phyloP scores from a whole-genome alignment of 805 yeast species.

The Saccharomycopsis capsularis region DNA sequence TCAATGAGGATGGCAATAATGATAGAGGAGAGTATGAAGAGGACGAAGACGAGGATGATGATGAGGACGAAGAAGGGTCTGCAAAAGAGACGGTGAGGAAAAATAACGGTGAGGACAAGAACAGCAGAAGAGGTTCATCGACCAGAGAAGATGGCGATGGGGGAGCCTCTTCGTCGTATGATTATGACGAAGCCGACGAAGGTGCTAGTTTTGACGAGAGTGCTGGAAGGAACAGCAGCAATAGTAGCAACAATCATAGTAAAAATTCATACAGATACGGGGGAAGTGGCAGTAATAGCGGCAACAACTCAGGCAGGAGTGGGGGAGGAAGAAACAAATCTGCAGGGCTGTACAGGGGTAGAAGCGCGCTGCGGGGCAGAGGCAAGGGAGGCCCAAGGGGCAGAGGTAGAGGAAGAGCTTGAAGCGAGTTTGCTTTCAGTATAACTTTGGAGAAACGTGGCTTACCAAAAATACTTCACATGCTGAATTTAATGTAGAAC shows the following conservation, averaged over 20 bases:
- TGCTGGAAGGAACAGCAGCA: background rate
- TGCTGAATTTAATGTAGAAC: too few relatives aligned
- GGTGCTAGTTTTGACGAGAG: background rate
- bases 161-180: too few relatives aligned
- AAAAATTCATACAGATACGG: background rate
- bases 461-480: too few relatives aligned
- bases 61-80: constrained; percentile 2
- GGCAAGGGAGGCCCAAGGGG: constrained; percentile 3
- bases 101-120: too few relatives aligned
- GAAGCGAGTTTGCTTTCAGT: too few relatives aligned
- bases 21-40: background rate
- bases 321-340: too few relatives aligned
- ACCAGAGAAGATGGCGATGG: too few relatives aligned
- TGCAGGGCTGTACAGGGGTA: constrained; percentile 2
- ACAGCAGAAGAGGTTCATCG: too few relatives aligned
- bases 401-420: constrained; percentile 10
- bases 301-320: too few relatives aligned
- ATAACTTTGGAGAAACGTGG: too few relatives aligned
- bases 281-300: background rate
- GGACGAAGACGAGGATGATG: background rate
- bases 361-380: background rate
- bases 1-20: background rate
- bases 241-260: background rate
- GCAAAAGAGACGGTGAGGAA: too few relatives aligned
- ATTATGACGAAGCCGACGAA: background rate